A percentile compares a stretch with the other conserved stretches of the same genome.
These are phyloP conservation scores for Colletotrichum cereale DNA, from an alignment of 2,329 filamentous ascomycete genomes.

Conservation along the genomic window DNA sequence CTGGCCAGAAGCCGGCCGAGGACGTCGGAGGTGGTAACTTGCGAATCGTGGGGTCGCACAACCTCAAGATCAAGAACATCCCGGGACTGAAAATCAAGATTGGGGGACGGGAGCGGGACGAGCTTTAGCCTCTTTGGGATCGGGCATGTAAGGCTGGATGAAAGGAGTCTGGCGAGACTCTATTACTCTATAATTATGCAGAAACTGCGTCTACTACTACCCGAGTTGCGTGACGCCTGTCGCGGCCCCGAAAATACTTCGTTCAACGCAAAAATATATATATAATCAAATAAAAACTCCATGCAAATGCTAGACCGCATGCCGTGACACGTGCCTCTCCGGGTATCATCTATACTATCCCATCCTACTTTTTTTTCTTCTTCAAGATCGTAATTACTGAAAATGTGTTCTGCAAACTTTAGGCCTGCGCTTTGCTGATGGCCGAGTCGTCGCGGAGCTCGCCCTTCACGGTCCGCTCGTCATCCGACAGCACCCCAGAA, in stretches of 20 bases:
- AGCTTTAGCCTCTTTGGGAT: slow-evolving; percentile 37
- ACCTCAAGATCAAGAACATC: slow-evolving; percentile 44
- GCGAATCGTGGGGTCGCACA: slow-evolving; percentile 43
- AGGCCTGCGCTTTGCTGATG: slow-evolving; percentile 2
- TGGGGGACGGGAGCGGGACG: slow-evolving; percentile 43
- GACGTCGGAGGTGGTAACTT: slow-evolving; percentile 43
- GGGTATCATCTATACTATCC: slow-evolving; percentile 37
- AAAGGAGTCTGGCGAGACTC: slow-evolving; percentile 10
- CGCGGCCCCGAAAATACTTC: slow-evolving; percentile 6
- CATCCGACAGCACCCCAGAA: slow-evolving; percentile 35
- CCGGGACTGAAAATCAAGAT: slow-evolving; percentile 46
- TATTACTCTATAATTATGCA: slow-evolving; percentile 29
- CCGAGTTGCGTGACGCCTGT: slow-evolving; percentile 5
- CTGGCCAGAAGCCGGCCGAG: slow-evolving; percentile 45
- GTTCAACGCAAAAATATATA: slow-evolving; percentile 3
- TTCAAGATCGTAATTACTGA: slow-evolving; percentile 11
- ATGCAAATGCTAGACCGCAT: slow-evolving; percentile 28
- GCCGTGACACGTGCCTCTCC: slow-evolving; percentile 20
- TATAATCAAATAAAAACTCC: slow-evolving; percentile 23
- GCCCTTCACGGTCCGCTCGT: slow-evolving; percentile 37
- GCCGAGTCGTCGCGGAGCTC: slow-evolving; percentile 25
- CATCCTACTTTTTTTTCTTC: slow-evolving; percentile 21
- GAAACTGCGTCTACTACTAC: slow-evolving; percentile 18
- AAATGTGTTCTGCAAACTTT: slow-evolving; percentile 1
- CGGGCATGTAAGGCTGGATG: background rate